Evolutionary conservation across 176 grass and related monocot species (phyloP).

Genomic region (Oryza glumipatula): DNA sequence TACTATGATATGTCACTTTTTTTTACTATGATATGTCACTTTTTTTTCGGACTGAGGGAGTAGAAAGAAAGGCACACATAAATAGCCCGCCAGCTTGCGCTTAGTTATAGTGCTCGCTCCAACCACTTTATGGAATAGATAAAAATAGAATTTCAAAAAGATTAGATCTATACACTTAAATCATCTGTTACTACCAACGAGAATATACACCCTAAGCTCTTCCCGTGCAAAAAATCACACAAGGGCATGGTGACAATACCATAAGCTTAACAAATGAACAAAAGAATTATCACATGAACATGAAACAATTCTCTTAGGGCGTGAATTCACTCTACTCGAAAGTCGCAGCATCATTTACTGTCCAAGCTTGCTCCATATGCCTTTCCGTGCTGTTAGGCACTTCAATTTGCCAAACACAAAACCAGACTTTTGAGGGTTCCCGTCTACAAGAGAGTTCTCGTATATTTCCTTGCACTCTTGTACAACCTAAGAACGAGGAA

Average conservation of each 20-base stretch:
- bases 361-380: slow-evolving; percentile 91
- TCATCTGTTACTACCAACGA: slow-evolving; percentile 23
- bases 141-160: neutral
- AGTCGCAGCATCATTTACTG: slow-evolving; percentile 40
- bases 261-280: slow-evolving; percentile 44
- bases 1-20: too few species aligned
- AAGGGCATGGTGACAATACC: slow-evolving; percentile 10
- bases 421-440: slow-evolving; percentile 76
- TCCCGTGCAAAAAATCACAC: slow-evolving; percentile 17
- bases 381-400: slow-evolving; percentile 74
- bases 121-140: slow-evolving; percentile 43
- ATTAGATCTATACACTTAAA: slow-evolving; percentile 45
- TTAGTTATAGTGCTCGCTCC: neutral
- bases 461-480: slow-evolving; percentile 99
- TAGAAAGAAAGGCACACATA: too few species aligned
- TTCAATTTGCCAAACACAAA: slow-evolving; percentile 95
- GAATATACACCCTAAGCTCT: slow-evolving; percentile 42
- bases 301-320: slow-evolving; percentile 31
- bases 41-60: too few species aligned
- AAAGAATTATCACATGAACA: slow-evolving; percentile 55
- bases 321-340: slow-evolving; percentile 2
- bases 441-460: slow-evolving; percentile 76
- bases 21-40: too few species aligned
- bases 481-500: slow-evolving; percentile 71
- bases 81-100: neutral